Evolutionary conservation across 371 early-diverging fungal genomes (phyloP), one percentile per base, ranked within the genome.

Genomic region (Rhizopus delemar): DNA sequence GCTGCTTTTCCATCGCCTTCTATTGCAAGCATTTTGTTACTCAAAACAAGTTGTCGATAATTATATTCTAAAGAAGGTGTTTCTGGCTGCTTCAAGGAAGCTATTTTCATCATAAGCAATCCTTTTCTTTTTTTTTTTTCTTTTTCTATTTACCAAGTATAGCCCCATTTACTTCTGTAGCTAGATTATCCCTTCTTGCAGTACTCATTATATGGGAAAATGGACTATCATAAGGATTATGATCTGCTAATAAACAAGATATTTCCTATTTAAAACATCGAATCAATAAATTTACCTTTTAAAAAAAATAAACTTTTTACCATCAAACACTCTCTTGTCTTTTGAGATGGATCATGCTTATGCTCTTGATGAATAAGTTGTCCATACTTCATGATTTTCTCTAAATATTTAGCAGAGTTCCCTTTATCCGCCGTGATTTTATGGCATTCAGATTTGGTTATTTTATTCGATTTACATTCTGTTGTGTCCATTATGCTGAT

Each of bases 171-270:
- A 92, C 78, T 8, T 82, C 73, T 35, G 82, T 81, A 11, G 91
- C 93, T 35, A 92, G 74, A 7, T 79, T 46, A 56, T 72, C 67
- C 11, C 72, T 61, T 33, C 60, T 53, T 3, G 65, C 53, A 3
- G 49, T 16, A 53, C 81, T 75, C 36, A 92, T 60, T 49, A 90
- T 66, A 55, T 81, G 76, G 0, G 83, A 66, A 7, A 86, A 72
- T 31, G 87, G 81, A 60, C 84, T 83, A 35, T 69, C 56, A 12
- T 61, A 59, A 7, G 86, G 85, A 41, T 91, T 85, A 4, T 81
- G 66, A 60, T 96, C 94, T 3, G 95, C 95, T 35, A 93, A 63
- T 35, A 95, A 72, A 16, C 93, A 86, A 63, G 92, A 93, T 22
- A 73, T 68, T 53, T 75, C 74, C 73, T 75, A 51, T 15, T 9